Base-by-base conservation (phyloP, 2,329 filamentous ascomycete species). In the Incumbomyces lentus region DNA sequence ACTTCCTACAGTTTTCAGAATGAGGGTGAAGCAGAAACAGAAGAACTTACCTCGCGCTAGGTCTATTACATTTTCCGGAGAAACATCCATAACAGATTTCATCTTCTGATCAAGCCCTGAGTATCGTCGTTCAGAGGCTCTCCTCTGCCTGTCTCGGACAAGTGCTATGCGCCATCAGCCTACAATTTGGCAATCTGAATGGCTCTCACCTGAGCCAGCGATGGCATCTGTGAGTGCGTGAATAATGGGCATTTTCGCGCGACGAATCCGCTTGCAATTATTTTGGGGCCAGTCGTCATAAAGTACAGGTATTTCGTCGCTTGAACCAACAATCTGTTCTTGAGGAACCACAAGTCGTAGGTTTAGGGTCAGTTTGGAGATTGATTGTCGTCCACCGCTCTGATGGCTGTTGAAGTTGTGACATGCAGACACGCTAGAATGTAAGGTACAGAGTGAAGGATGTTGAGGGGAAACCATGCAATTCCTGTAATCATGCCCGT, bases 361-460 rank as follows among this genome's bases (percentile, higher is more conserved):
- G 19, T 34, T 19, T 29, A 34, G 26, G 31, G 17, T 40, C 33
- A 44, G 33, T 35, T 32, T n/a, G 29, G n/a, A 26, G 49, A 42
- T 43, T 55, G 55, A 35, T 57, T 55, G 50, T 57, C 53, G 49
- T 54, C 50, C 38, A 57, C 55, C n/a, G 53, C 52, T 40, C 43
- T 32, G 42, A 57, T 55, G 32, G 53, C 52, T 18, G 53, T 57
- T 34, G 52, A 52, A 40, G 49, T 54, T 46, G 53, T 54, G 30
- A 42, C 39, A 44, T 55, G 54, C 36, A 55, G 49, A 22, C 43
- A 50, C 46, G 51, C 53, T 38, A 55, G 40, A 47, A 47, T 37
- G 51, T 56, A 56, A 35, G 46, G 49, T 42, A 49, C 54, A 29
- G n/a, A 39, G 29, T 37, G 46, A 52, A 48, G 47, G 44, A 52